Evolutionary conservation across 2,329 filamentous ascomycete species (phyloP), one percentile per base, ranked within the genome.

Genomic region (Pseudogymnoascus sp.): DNA sequence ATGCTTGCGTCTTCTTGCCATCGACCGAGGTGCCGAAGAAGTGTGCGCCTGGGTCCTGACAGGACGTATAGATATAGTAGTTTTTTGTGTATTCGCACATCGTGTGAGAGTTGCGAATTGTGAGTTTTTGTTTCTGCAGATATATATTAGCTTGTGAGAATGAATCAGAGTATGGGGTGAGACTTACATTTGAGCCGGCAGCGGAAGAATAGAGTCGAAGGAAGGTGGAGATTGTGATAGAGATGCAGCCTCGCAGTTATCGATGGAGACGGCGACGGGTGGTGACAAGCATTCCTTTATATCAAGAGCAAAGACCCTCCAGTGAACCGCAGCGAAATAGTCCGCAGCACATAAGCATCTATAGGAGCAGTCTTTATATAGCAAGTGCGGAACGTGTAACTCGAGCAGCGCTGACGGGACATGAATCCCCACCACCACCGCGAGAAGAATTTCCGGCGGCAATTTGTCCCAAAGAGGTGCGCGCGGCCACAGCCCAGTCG

Each of bases 1-100:
- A 91, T 34, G 82, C 78, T 34, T 79, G 75, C 64, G 84, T 81
- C 66, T 79, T 81, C 71, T 79, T 84, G 63, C 87, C 88, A 69
- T 91, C 89, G 61, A 87, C 79, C 1, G 85, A 85, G 1, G 86
- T 90, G 67, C 84, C 81, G 73, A 89, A 87, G 75, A 90, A 90
- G 74, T 91, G 89, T 14, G 83, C 80, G 42, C 84, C 84, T 0
- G 88, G 88, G 71, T 90, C 86, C 63, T 81, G 75, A 71, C 89
- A 91, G 46, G 84, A 81, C 64, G 86, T 86, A 77, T 90, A 91
- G 74, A 91, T 87, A 76, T 90, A 90, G 74, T 88, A 91, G 75
- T 90, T 90, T 70, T 88, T 89, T 70, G 85, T 88, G 71, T 87
- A 89, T 71, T 81, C 77, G 76, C 80, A 82, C 80, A 82, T 82